These are phyloP conservation scores for Gossypium turneri DNA, from an alignment of 345 rosid species.

Conservation along the genomic window DNA sequence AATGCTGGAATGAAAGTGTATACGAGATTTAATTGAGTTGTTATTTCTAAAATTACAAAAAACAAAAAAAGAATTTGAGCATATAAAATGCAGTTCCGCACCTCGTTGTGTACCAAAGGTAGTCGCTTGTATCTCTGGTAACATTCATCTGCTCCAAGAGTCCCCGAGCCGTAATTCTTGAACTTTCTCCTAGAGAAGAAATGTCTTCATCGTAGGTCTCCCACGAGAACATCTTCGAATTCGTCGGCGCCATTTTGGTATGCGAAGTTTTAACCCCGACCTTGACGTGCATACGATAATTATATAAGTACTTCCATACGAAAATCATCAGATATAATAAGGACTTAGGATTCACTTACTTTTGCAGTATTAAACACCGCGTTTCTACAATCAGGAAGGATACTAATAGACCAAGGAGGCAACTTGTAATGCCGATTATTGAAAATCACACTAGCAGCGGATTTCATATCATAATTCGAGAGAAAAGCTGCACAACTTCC, in stretches of 20 bases:
- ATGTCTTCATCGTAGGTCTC: conserved; percentile 66
- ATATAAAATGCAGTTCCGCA: conserved; percentile 21
- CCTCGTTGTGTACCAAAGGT: conserved; percentile 94
- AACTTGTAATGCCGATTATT: conserved; percentile 55
- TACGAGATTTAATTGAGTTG: no score
- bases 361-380: conserved; percentile 75
- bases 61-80: no score
- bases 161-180: conserved; percentile 54
- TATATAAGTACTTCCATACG: not conserved
- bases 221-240: conserved; percentile 52
- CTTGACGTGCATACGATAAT: conserved; percentile 31
- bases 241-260: conserved; percentile 59
- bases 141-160: conserved; percentile 83
- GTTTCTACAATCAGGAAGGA: conserved; percentile 84
- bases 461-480: conserved; percentile 53
- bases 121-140: conserved; percentile 87
- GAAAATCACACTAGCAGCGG: conserved; percentile 62
- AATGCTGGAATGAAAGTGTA: conserved; percentile 38
- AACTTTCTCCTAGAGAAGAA: conserved; percentile 50
- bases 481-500: conserved; percentile 81
- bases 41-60: no score
- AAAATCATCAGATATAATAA: not conserved
- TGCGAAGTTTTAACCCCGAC: conserved; percentile 54
- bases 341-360: conserved; percentile 22
- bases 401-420: conserved; percentile 95